phyloP scores from a whole-genome alignment of 768 basidiomycete genomes.

The Lactifluus echinatus region DNA sequence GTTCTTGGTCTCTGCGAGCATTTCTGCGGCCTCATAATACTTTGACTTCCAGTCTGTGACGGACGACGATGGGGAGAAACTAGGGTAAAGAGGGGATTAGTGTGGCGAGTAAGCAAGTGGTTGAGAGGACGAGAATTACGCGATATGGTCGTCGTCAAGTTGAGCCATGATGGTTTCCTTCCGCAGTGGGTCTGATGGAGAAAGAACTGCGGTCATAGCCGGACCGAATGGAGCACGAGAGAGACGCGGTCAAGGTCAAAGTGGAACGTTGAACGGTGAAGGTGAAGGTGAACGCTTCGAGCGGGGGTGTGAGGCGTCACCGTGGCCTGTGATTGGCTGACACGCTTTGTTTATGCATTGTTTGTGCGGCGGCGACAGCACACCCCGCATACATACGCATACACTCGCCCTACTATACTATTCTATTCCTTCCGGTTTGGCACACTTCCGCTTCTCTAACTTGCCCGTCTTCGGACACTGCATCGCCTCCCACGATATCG shows the following conservation, averaged over 20 bases:
- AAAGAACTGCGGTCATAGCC: slow-evolving; percentile 58
- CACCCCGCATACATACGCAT: too few species aligned
- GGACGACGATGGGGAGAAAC: slow-evolving; percentile 41
- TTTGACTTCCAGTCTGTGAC: slow-evolving; percentile 65
- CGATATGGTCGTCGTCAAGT: slow-evolving; percentile 56
- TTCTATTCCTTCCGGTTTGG: slow-evolving; percentile 57
- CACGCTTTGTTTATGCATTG: slow-evolving; percentile 16
- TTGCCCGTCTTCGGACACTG: slow-evolving; percentile 74
- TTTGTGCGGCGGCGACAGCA: too few species aligned
- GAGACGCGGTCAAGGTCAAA: slow-evolving; percentile 16
- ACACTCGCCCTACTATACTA: too few species aligned
- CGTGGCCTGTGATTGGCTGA: slow-evolving; percentile 8
- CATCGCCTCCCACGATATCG: slow-evolving; percentile 89
- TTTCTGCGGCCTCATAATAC: slow-evolving; percentile 75
- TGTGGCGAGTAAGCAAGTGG: not conserved
- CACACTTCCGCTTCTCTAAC: slow-evolving; percentile 77
- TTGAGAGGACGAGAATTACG: slow-evolving; percentile 32
- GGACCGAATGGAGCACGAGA: slow-evolving; percentile 12
- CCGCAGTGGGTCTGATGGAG: slow-evolving; percentile 48
- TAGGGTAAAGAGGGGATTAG: slow-evolving; percentile 24
- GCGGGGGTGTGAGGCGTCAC: slow-evolving; percentile 21
- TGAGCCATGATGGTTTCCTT: slow-evolving; percentile 50
- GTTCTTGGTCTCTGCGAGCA: slow-evolving; percentile 73
- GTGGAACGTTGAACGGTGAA: slow-evolving; percentile 17
- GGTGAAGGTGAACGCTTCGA: slow-evolving; percentile 15